Conservation (phyloP, 2,329 filamentous ascomycete species). For the Dactylellina leptospora region DNA sequence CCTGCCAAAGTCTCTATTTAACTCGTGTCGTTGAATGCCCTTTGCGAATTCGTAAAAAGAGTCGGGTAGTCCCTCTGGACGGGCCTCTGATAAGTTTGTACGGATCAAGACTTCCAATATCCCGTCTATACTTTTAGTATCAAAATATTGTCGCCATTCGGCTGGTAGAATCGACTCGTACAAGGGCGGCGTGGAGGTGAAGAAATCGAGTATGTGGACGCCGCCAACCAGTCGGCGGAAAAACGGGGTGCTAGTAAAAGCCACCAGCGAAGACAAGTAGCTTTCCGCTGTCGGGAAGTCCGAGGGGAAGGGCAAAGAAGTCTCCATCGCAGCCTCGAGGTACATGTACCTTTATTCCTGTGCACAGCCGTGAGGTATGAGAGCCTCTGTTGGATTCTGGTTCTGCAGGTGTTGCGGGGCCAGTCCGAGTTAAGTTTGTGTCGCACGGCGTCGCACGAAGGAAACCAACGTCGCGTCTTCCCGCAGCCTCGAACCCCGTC, state of each 20-base stretch:
- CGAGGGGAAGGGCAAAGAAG: slow-evolving; percentile 14
- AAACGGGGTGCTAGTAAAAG: slow-evolving; percentile 76
- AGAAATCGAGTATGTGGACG: slow-evolving; percentile 97
- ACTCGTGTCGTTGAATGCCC: slow-evolving; percentile 52
- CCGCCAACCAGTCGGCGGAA: slow-evolving; percentile 93
- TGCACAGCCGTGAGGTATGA: no score
- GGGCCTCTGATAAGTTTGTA: slow-evolving; percentile 63
- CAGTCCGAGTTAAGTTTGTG: no score
- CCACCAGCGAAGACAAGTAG: slow-evolving; percentile 80
- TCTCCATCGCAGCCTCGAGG: no score
- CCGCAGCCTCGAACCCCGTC: slow-evolving; percentile 18
- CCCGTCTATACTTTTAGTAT: slow-evolving; percentile 74
- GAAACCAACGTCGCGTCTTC: slow-evolving; percentile 46
- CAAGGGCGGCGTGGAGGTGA: slow-evolving; percentile 78
- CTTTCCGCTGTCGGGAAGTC: slow-evolving; percentile 74
- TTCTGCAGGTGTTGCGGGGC: no score
- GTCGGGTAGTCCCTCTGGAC: slow-evolving; percentile 66
- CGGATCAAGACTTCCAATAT: slow-evolving; percentile 83
- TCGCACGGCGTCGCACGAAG: slow-evolving; percentile 25
- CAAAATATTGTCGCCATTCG: slow-evolving; percentile 84
- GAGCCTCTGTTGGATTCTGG: no score
- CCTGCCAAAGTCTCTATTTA: slow-evolving; percentile 53
- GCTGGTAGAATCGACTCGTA: slow-evolving; percentile 79
- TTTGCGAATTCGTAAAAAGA: slow-evolving; percentile 54
- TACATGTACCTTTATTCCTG: neutral